These are phyloP conservation scores for Coemansia sp. DNA, from an alignment of 192 early-diverging fungal species.

Conservation along the genomic window DNA sequence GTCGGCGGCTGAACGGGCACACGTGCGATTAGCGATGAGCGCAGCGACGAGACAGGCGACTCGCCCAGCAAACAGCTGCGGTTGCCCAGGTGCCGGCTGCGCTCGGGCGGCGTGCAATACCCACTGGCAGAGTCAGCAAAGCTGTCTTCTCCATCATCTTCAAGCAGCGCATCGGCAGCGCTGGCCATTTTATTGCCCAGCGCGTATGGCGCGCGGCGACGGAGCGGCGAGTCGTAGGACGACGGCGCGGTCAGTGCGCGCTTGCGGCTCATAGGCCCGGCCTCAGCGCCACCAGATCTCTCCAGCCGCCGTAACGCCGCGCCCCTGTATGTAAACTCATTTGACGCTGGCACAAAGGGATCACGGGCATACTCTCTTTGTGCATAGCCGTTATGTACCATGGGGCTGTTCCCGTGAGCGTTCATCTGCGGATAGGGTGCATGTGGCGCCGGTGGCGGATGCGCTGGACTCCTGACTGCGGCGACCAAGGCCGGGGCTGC, in stretches of 20 bases:
- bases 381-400: neutral
- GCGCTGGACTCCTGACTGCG: neutral
- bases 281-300: conserved; percentile 11
- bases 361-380: conserved; percentile 8
- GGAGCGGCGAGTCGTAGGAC: conserved; percentile 34
- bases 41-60: conserved; percentile 52
- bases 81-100: conserved; percentile 21
- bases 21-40: conserved; percentile 43
- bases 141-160: conserved; percentile 22
- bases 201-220: conserved; percentile 14
- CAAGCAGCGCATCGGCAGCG: conserved; percentile 18
- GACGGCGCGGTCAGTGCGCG: conserved; percentile 54
- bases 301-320: conserved; percentile 48
- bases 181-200: conserved; percentile 11
- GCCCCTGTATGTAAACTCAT: conserved; percentile 46
- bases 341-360: conserved; percentile 24
- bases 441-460: neutral
- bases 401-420: conserved; percentile 7
- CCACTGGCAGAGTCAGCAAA: neutral
- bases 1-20: neutral
- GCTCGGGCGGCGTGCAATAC: conserved; percentile 23
- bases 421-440: neutral
- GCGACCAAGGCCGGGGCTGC: conserved; percentile 11
- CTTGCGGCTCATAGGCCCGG: conserved; percentile 30
- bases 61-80: conserved; percentile 27